phyloP scores from a whole-genome alignment of 805 yeast genomes.

The Candida andamanensis region DNA sequence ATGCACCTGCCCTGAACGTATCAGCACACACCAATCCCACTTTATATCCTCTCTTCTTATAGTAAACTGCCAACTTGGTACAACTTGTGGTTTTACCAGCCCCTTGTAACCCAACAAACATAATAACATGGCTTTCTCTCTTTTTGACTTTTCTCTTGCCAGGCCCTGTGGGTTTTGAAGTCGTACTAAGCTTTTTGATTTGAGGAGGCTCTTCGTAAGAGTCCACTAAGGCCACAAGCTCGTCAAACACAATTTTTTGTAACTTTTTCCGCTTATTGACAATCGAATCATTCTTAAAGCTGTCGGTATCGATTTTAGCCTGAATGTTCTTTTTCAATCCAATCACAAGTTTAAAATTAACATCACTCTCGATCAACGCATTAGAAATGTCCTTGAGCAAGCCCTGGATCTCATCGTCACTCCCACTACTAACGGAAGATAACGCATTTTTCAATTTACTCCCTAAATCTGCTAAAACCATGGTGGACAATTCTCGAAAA shows the following conservation, averaged over 20 bases:
- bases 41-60: conserved; percentile 87
- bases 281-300: conserved; percentile 49
- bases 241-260: conserved; percentile 93
- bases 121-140: conserved; percentile 55
- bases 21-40: conserved; percentile 98
- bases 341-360: conserved; percentile 79
- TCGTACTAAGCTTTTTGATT: conserved; percentile 67
- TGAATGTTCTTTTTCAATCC: conserved; percentile 59
- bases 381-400: conserved; percentile 86
- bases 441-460: conserved; percentile 38
- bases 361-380: conserved; percentile 92
- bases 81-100: conserved; percentile 98
- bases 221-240: conserved; percentile 81
- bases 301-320: conserved; percentile 46
- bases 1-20: conserved; percentile 99
- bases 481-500: conserved; percentile 12
- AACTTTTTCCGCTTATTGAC: conserved; percentile 70
- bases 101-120: conserved; percentile 98
- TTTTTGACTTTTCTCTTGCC: conserved; percentile 11
- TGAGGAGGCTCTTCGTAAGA: conserved; percentile 59
- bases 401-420: conserved; percentile 31
- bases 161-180: conserved; percentile 14
- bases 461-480: conserved; percentile 47
- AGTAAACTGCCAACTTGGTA: conserved; percentile 92
- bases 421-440: conserved; percentile 36